Evolutionary conservation across 1,139 yeast species (phyloP), one percentile per base, ranked within the genome.

Genomic region (Yamadazyma diddensiae): DNA sequence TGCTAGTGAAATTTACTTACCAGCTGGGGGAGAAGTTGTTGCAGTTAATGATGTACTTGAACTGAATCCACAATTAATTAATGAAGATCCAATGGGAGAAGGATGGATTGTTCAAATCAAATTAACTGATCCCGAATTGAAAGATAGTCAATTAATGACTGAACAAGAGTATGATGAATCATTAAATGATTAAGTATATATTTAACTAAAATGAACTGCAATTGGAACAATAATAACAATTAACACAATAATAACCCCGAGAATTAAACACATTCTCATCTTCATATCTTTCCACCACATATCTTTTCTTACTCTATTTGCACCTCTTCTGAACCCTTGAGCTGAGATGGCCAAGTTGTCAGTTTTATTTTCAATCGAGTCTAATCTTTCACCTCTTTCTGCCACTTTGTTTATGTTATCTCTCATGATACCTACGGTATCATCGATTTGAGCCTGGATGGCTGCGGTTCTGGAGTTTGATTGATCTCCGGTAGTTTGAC

Each of bases 231-330:
- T 83, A 49, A 92, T 88, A 33, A 92, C 94, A 43, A 90, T 75
- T 51, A 94, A 70, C 34, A 90, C 69, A 52, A 92, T 82, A 42
- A 94, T 74, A 22, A 83, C 72, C 27, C 85, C 94, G 27, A 85
- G 73, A 40, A 87, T 83, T 41, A 92, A 71, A 61, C 98, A 92
- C 71, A 90, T 70, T 60, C 95, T 82, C 94, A 92, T 85, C 70
- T 92, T 92, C 77, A 94, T 76, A 59, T 92, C 97, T 63, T 94
- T 92, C 87, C 95, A 85, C 98, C 98, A 92, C 97, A 92, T 92
- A 57, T 88, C 95, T 62, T 90, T 94, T 67, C 99, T 84, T 30
- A 92, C 97, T 51, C 95, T 79, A 65, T 90, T 92, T 37, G 98
- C 98, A 26, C 97, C 95, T 58, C 95, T 78, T 59, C 95, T 86